A percentile compares a stretch with the other conserved stretches of the same genome.
phyloP scores from a whole-genome alignment of 257 asterid genomes.

The Eustoma russellianum region DNA sequence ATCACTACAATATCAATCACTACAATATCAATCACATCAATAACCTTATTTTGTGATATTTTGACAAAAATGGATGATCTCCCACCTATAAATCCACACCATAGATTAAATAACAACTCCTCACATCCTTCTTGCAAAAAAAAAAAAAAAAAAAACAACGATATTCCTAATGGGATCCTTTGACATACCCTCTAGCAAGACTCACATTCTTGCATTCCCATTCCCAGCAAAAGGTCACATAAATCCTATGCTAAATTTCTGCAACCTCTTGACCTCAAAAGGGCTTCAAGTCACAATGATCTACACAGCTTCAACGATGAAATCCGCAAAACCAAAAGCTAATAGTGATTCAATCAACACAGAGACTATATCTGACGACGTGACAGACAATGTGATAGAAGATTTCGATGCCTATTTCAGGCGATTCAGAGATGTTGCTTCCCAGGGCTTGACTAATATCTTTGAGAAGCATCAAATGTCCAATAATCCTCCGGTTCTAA shows the following conservation, averaged over 20 bases:
- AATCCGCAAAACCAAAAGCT: background rate
- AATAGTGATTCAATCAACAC: constrained; percentile 6
- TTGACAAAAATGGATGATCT: too few relatives aligned
- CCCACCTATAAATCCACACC: too few relatives aligned
- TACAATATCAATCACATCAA: too few relatives aligned
- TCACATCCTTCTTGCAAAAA: too few relatives aligned
- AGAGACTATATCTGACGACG: constrained; percentile 21
- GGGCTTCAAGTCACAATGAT: constrained; percentile 20
- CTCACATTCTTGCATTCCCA: constrained; percentile 27
- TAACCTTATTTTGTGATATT: too few relatives aligned
- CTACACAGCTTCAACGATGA: constrained; percentile 6
- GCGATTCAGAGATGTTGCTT: constrained; percentile 2
- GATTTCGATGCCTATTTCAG: constrained; percentile 9
- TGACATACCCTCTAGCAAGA: too few relatives aligned
- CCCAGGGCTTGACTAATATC: constrained; percentile 6
- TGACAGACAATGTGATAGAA: background rate
- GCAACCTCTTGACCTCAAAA: constrained; percentile 21
- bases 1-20: too few relatives aligned
- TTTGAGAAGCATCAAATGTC: constrained; percentile 9
- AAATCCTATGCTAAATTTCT: constrained; percentile 28
- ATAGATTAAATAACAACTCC: too few relatives aligned
- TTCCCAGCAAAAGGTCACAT: constrained; percentile 42
- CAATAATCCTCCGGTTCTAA: background rate
- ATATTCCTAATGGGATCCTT: too few relatives aligned
- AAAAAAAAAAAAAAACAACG: too few relatives aligned